Evolutionary conservation across 495 filamentous ascomycete species (phyloP).

Genomic region (Aspergillus avenaceus): DNA sequence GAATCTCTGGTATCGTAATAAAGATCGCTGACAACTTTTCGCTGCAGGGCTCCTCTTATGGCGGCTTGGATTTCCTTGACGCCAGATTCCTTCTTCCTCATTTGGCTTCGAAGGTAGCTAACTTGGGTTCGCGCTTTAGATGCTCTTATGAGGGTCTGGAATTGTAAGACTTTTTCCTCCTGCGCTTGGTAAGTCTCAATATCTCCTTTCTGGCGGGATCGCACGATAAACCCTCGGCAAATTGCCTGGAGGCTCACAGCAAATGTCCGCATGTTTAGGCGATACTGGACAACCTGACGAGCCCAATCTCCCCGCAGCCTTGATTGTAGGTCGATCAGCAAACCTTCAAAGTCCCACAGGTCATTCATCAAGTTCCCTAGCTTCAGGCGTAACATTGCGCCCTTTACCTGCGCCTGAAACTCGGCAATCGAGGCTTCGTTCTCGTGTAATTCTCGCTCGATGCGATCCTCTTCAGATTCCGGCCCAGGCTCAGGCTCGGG

Average conservation of each 20-base stretch:
- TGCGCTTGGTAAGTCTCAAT: constrained; percentile 66
- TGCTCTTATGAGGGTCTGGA: constrained; percentile 84
- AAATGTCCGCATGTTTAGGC: constrained; percentile 73
- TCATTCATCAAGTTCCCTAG: constrained; percentile 81
- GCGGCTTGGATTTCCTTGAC: constrained; percentile 59
- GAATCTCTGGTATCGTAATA: constrained; percentile 43
- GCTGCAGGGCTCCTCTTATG: constrained; percentile 55
- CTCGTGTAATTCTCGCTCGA: constrained; percentile 77
- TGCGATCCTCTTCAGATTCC: constrained; percentile 85
- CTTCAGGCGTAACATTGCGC: constrained; percentile 69
- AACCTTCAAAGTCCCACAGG: constrained; percentile 84
- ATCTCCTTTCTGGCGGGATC: constrained; percentile 56
- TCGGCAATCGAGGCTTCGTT: constrained; percentile 68
- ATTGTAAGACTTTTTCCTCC: constrained; percentile 64
- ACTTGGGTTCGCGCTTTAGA: constrained; percentile 67
- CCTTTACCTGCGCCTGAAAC: constrained; percentile 83
- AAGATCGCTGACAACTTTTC: constrained; percentile 42
- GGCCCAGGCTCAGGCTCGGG: constrained; percentile 60
- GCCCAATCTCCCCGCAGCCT: constrained; percentile 75
- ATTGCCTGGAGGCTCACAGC: constrained; percentile 73
- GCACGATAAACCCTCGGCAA: constrained; percentile 72
- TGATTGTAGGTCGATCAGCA: constrained; percentile 76
- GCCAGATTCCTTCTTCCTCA: constrained; percentile 54
- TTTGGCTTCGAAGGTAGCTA: constrained; percentile 56
- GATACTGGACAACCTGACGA: constrained; percentile 72